Conservation (phyloP, 2,329 filamentous ascomycete species). For the Microsporum canis region DNA sequence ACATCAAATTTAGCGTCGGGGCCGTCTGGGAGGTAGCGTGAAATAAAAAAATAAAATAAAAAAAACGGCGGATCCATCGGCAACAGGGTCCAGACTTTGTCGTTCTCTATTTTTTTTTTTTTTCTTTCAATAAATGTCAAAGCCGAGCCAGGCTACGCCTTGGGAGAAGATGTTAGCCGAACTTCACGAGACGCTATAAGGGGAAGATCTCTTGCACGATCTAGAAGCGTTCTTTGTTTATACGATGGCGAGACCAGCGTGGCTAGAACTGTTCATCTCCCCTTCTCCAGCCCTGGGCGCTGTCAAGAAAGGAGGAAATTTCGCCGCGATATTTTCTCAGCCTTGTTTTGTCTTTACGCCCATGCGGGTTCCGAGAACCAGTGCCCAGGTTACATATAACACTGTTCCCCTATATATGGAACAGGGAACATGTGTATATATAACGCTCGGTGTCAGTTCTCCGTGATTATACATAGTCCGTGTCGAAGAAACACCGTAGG, state of each 20-base stretch:
- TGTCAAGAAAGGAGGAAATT: background rate
- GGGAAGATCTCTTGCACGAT: background rate
- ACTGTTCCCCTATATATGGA: background rate
- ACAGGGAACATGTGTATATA: background rate
- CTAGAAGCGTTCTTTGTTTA: slow-evolving; percentile 1
- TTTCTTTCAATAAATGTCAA: background rate
- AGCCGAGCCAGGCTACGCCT: background rate
- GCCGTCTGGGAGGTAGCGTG: background rate
- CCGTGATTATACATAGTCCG: too few species aligned
- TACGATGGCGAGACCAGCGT: background rate
- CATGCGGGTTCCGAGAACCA: background rate
- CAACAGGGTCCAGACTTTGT: background rate
- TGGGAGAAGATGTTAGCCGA: background rate
- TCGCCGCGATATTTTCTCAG: background rate
- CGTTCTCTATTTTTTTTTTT: background rate
- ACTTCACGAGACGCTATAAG: background rate
- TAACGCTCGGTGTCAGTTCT: background rate
- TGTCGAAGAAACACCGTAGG: too few species aligned
- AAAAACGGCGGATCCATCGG: slow-evolving; percentile 1
- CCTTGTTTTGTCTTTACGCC: background rate
- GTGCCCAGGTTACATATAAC: background rate
- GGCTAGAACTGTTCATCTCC: background rate
- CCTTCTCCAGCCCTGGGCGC: background rate
- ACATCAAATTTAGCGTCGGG: background rate
- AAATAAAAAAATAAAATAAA: background rate